Evolutionary conservation across 169 alveolate species (phyloP).

Genomic region (Plasmodium billcollinsi): DNA sequence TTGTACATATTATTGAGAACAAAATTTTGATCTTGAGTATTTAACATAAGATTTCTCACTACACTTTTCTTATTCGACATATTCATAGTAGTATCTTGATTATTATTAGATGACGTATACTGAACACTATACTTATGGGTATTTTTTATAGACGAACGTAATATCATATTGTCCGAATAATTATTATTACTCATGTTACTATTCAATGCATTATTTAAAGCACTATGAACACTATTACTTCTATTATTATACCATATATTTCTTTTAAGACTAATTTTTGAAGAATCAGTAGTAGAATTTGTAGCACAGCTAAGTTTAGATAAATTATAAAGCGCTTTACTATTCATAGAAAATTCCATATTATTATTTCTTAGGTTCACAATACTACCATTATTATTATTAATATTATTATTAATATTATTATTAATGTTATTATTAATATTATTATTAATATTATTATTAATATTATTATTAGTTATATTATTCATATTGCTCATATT

Average conservation of each 20-base stretch:
- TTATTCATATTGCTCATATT: no score
- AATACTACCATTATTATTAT: no score
- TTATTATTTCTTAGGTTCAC: no score
- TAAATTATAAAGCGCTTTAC: neutral
- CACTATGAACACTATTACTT: neutral
- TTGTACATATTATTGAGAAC: conserved; percentile 1
- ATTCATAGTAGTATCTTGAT: neutral
- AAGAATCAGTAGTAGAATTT: neutral
- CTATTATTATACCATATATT: neutral
- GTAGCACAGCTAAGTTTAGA: neutral
- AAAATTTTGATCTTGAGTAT: conserved; percentile 5
- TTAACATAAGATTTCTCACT: neutral
- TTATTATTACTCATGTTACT: neutral
- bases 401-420: no score
- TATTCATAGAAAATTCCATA: neutral
- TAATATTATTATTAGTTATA: no score
- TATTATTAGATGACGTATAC: neutral
- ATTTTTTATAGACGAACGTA: neutral
- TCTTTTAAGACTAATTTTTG: neutral
- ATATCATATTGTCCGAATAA: neutral
- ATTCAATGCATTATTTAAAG: neutral
- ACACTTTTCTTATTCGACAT: neutral
- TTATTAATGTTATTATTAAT: no score
- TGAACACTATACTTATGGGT: neutral
- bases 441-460: no score